phyloP scores from a whole-genome alignment of 495 filamentous ascomycete species.

The Aspergillus funiculosus region DNA sequence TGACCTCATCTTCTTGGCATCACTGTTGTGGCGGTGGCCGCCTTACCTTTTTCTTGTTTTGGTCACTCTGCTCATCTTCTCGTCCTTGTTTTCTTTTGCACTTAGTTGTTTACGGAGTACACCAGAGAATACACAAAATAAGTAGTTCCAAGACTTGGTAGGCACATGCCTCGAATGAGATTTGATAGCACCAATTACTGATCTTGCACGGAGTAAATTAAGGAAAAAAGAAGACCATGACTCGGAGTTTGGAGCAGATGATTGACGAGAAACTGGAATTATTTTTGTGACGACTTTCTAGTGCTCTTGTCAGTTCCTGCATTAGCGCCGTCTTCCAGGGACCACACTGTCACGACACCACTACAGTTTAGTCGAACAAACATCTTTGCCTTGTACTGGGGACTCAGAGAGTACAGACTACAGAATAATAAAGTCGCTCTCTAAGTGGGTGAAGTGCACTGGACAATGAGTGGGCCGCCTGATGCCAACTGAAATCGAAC shows the following conservation, averaged over 20 bases:
- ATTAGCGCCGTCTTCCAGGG: conserved; percentile 32
- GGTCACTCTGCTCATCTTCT: too few relatives aligned
- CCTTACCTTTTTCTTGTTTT: conserved; percentile 8
- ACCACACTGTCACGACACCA: too few relatives aligned
- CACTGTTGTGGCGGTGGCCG: conserved; percentile 10
- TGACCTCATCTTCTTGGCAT: background rate
- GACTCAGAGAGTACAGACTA: too few relatives aligned
- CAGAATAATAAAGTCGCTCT: too few relatives aligned
- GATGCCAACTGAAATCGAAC: too few relatives aligned
- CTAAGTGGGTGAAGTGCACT: too few relatives aligned
- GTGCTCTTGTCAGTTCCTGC: conserved; percentile 36
- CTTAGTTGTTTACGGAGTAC: background rate
- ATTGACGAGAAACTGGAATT: conserved; percentile 15
- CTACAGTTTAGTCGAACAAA: too few relatives aligned
- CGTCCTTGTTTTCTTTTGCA: conserved; percentile 10
- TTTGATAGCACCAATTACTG: background rate
- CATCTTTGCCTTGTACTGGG: too few relatives aligned
- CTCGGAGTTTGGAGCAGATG: conserved; percentile 10
- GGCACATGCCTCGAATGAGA: background rate
- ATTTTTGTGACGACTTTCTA: conserved; percentile 13
- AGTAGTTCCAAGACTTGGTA: too few relatives aligned
- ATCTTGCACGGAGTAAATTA: too few relatives aligned
- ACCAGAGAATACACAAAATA: background rate
- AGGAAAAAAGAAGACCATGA: conserved; percentile 1
- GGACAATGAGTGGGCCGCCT: too few relatives aligned